These are phyloP conservation scores for Cercophora newfieldiana DNA, from an alignment of 495 filamentous ascomycete species.

Conservation along the genomic window DNA sequence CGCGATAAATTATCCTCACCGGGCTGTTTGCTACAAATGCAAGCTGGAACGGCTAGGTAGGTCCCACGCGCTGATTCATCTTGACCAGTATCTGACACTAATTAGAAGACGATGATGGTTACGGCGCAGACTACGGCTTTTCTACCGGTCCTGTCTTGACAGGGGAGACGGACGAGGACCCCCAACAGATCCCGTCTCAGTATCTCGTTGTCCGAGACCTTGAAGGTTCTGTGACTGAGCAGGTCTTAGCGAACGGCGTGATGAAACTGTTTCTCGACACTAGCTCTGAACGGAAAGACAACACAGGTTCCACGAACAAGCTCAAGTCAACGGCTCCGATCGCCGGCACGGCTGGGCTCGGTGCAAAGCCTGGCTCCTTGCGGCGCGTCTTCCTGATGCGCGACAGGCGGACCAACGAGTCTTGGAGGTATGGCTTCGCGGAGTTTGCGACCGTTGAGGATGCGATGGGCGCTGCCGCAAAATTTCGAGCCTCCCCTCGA, in stretches of 20 bases:
- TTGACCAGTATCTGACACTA: slow-evolving; percentile 2
- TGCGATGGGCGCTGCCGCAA: slow-evolving; percentile 72
- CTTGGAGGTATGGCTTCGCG: slow-evolving; percentile 86
- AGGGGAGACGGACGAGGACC: slow-evolving; percentile 79
- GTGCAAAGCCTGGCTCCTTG: slow-evolving; percentile 74
- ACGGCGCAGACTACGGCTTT: slow-evolving; percentile 28
- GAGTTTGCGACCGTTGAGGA: slow-evolving; percentile 79
- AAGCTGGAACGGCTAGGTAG: slow-evolving; percentile 68
- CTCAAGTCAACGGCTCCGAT: slow-evolving; percentile 75
- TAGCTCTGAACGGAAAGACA: slow-evolving; percentile 42
- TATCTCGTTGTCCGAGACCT: slow-evolving; percentile 77
- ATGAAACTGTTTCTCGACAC: slow-evolving; percentile 69
- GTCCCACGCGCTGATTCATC: slow-evolving; percentile 30
- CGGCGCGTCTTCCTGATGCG: slow-evolving; percentile 77
- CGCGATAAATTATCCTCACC: slow-evolving; percentile 68
- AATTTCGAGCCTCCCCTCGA: slow-evolving; percentile 73
- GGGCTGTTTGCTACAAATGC: slow-evolving; percentile 72
- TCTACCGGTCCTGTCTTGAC: slow-evolving; percentile 45
- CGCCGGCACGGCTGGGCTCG: slow-evolving; percentile 64
- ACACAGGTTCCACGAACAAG: slow-evolving; percentile 47
- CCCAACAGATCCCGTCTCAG: slow-evolving; percentile 73
- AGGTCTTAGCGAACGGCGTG: slow-evolving; percentile 75
- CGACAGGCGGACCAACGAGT: slow-evolving; percentile 71
- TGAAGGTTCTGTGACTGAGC: slow-evolving; percentile 72
- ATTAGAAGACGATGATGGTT: slow-evolving; percentile 28